Conservation (phyloP, 176 grass and related monocot species). For the Cenchrus americanus region DNA sequence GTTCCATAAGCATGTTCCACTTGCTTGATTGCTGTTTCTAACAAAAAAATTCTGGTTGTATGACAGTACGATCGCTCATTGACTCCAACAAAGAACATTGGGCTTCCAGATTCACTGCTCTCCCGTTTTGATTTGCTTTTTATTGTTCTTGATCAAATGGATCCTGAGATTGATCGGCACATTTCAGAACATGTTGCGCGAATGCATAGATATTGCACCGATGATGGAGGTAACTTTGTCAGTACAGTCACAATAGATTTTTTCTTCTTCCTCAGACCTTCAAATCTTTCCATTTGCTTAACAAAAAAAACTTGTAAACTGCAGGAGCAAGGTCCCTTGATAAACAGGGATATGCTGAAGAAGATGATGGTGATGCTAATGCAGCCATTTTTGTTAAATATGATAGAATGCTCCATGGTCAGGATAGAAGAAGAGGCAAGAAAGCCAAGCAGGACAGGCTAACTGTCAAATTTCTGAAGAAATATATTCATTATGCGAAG, state of each 20-base stretch:
- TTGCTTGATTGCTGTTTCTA: constrained; percentile 8
- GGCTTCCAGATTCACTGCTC: constrained; percentile 92
- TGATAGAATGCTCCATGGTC: constrained; percentile 92
- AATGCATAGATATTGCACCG: constrained; percentile 96
- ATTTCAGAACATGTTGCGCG: constrained; percentile 94
- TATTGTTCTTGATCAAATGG: constrained; percentile 99
- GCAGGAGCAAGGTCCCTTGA: constrained; percentile 59
- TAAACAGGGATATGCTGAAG: constrained; percentile 78
- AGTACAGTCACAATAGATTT: constrained; percentile 19
- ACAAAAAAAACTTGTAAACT: constrained; percentile 28
- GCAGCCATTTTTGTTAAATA: constrained; percentile 90
- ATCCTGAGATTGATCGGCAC: constrained; percentile 91
- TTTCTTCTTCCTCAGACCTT: constrained; percentile 8
- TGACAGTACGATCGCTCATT: constrained; percentile 92
- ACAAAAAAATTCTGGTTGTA: constrained; percentile 38
- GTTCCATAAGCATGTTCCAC: neutral
- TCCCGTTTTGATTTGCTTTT: constrained; percentile 99
- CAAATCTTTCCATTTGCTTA: constrained; percentile 23
- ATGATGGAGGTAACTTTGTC: constrained; percentile 74
- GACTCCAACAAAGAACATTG: constrained; percentile 97
- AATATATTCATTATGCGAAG: constrained; percentile 98
- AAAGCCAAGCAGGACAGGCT: constrained; percentile 86
- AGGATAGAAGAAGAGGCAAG: constrained; percentile 86
- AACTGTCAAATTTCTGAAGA: constrained; percentile 93
- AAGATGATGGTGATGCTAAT: constrained; percentile 85